Evolutionary conservation across 805 yeast genomes (phyloP), one percentile per base, ranked within the genome.

Genomic region (Wickerhamomyces tratensis): DNA sequence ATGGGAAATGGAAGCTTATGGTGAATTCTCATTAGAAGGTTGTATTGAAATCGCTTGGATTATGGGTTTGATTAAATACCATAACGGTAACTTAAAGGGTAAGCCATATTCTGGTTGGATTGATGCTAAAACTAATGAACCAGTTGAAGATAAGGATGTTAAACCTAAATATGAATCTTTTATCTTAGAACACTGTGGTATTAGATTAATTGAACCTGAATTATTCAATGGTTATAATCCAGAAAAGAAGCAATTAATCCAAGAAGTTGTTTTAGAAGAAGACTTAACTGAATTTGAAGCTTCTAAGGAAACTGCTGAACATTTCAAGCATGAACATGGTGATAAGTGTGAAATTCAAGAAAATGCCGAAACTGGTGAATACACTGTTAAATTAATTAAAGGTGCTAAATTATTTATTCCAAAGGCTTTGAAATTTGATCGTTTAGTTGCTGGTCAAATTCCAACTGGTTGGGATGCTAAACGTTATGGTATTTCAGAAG

Each of bases 11-110:
- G 98, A 93, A 71, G 86, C 97, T 38, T 53, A 64, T 47, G 98
- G 98, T 58, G 87, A 85, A 61, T 93, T 93, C 68, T 89, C 97
- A 9, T 71, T 93, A 55, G 98, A 93, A 69, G 98, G 98, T 59
- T 84, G 96, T 60, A 83, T 93, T 61, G 98, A 93, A 71, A 89
- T 93, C 95, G 98, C 99, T 40, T 93, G 98, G 97, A 89, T 93
- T 56, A 93, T 93, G 98, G 97, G 97, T 53, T 76, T 85, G 61
- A 89, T 93, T 70, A 87, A 86, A 69, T 93, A 93, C 71, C 93
- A 86, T 71, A 86, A 86, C 53, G 98, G 96, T 69, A 73, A 74
- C 62, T 72, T 86, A 59, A 86, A 86, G 76, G 89, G 89, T 59
- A 80, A 81, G 63, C 91, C 88, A 57, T 89, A 89, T 72, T 73